Conservation (phyloP, 768 basidiomycete genomes). For the Amanita polypyramis region DNA sequence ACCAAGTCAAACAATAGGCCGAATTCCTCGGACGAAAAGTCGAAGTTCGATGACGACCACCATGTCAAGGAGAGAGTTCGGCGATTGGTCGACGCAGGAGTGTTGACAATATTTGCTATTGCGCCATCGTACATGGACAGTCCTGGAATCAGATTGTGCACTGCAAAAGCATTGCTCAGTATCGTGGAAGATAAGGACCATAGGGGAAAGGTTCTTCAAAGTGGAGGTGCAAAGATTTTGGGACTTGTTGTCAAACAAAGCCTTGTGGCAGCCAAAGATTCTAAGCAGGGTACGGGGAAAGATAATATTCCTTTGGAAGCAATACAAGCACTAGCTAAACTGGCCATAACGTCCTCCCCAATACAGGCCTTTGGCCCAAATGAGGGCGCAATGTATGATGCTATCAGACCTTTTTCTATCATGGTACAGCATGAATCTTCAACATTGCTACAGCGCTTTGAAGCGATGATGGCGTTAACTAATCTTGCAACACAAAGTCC, state of each 20-base stretch:
- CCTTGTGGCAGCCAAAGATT: conserved; percentile 20
- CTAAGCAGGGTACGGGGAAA: conserved; percentile 19
- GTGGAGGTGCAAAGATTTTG: conserved; percentile 67
- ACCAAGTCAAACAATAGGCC: conserved; percentile 31
- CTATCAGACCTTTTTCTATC: conserved; percentile 70
- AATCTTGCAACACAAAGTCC: conserved; percentile 79
- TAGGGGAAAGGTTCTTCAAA: conserved; percentile 65
- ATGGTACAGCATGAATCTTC: conserved; percentile 63
- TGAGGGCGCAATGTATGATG: conserved; percentile 65
- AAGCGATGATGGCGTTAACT: conserved; percentile 92
- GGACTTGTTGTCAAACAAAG: conserved; percentile 43
- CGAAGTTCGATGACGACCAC: conserved; percentile 51
- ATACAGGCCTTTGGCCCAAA: conserved; percentile 86
- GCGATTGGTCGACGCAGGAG: conserved; percentile 49
- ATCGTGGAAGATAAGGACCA: conserved; percentile 72
- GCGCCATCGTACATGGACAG: conserved; percentile 55
- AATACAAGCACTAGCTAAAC: conserved; percentile 85
- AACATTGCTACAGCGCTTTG: conserved; percentile 76
- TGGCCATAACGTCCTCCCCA: conserved; percentile 87
- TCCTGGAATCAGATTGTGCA: conserved; percentile 41
- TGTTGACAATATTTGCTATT: conserved; percentile 47
- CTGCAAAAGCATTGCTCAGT: conserved; percentile 55
- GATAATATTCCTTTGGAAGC: conserved; percentile 44
- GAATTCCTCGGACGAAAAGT: conserved; percentile 19
- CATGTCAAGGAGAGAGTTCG: conserved; percentile 54